Evolutionary conservation across 2,329 filamentous ascomycete genomes (phyloP), one percentile per base, ranked within the genome.

Genomic region (Calonectria pauciramosa): DNA sequence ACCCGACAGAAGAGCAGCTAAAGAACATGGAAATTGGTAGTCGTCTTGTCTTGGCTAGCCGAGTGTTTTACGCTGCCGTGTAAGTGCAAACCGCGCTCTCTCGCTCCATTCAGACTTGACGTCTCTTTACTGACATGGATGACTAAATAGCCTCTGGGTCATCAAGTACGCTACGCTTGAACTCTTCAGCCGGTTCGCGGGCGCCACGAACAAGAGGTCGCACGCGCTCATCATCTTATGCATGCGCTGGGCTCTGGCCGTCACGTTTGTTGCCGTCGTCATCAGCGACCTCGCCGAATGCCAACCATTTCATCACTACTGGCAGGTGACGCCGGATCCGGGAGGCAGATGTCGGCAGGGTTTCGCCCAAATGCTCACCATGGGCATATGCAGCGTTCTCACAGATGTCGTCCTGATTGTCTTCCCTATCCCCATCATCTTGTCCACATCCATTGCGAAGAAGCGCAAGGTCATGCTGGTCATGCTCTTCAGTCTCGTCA

Each of bases 151-250:
- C 80, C 92, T 98, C 69, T 98, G 96, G 96, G 93, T 93, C 77
- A 91, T 96, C 77, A 98, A 98, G 84, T 91, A 94, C 80, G 95
- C 96, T 13, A 94, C 98, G 44, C 93, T 95, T 71, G 95, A 98
- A 83, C 98, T 98, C 82, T 92, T 98, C 80, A 94, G 94, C 82
- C 93, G 96, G 69, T 90, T 98, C 69, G 96, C 95, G 5, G 92
- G 92, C 63, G 92, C 93, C 49, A 94, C 94, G 68, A 97, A 95
- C 92, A 92, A 93, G 73, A 90, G 90, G 67, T 92, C 93, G 16
- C 95, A 97, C 82, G 91, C 94, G 72, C 83, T 91, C 63, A 91
- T 92, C 20, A 88, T 98, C 28, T 88, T 91, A 64, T 88, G 91
- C 75, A 94, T 98, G 77, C 91, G 95, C 71, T 90, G 90, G 81